phyloP scores from a whole-genome alignment of 768 basidiomycete genomes.

The Pholiota molesta region DNA sequence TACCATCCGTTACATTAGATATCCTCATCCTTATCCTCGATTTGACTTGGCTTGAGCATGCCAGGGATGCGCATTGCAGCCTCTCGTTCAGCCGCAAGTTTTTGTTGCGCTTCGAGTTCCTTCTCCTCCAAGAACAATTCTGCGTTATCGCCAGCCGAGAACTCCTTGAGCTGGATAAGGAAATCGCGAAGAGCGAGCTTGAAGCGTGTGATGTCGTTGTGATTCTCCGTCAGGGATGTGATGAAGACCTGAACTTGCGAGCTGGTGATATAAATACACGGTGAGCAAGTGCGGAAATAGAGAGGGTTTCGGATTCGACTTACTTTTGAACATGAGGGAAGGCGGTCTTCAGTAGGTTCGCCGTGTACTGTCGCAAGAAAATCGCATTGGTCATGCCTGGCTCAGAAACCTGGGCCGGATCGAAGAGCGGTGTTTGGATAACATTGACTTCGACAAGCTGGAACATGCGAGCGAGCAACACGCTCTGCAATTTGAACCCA shows the following conservation, averaged over 20 bases:
- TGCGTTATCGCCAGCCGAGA: slow-evolving; percentile 86
- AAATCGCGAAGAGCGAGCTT: slow-evolving; percentile 95
- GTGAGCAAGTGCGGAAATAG: slow-evolving; percentile 18
- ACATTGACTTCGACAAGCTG: slow-evolving; percentile 83
- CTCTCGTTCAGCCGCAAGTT: slow-evolving; percentile 83
- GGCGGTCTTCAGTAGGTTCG: slow-evolving; percentile 81
- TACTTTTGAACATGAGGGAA: slow-evolving; percentile 93
- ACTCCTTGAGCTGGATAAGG: slow-evolving; percentile 97
- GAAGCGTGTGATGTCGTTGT: slow-evolving; percentile 86
- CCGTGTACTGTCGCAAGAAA: slow-evolving; percentile 86
- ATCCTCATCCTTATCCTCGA: slow-evolving; percentile 94
- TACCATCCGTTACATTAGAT: slow-evolving; percentile 49
- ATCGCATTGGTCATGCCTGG: slow-evolving; percentile 73
- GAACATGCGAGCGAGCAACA: slow-evolving; percentile 92
- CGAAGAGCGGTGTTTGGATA: slow-evolving; percentile 84
- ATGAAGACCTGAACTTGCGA: slow-evolving; percentile 76
- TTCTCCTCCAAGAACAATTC: slow-evolving; percentile 95
- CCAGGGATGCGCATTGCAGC: slow-evolving; percentile 95
- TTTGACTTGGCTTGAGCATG: slow-evolving; percentile 92
- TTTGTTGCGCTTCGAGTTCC: slow-evolving; percentile 79
- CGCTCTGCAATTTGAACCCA: slow-evolving; percentile 93
- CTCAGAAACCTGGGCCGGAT: slow-evolving; percentile 71
- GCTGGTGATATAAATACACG: slow-evolving; percentile 37
- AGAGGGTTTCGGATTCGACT: slow-evolving; percentile 30
- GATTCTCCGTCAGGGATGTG: slow-evolving; percentile 65